These are phyloP conservation scores for Persicaria tinctoria DNA, from an alignment of 148 eudicot species.

Conservation along the genomic window DNA sequence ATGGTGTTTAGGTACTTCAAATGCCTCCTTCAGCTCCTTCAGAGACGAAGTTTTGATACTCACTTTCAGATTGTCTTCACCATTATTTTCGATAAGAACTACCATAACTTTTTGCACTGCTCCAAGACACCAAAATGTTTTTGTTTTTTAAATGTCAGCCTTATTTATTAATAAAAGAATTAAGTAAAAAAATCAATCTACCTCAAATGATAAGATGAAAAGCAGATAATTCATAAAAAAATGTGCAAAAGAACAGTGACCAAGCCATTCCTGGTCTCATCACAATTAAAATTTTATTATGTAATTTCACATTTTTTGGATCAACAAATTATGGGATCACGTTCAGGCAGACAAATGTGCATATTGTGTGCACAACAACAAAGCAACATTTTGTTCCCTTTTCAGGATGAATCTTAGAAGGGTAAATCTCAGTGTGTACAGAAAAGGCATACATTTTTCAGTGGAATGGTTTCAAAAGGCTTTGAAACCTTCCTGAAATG, in stretches of 20 bases:
- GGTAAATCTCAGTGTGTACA: no score
- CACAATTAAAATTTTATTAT: not conserved
- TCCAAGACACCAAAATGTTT: not conserved
- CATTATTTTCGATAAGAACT: constrained; percentile 6
- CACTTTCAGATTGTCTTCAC: not conserved
- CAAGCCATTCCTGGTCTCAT: not conserved
- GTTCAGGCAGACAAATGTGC: not conserved
- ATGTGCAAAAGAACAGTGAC: not conserved
- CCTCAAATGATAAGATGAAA: not conserved
- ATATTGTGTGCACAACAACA: not conserved
- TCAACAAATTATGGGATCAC: not conserved
- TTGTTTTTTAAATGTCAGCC: not conserved
- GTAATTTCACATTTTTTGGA: not conserved
- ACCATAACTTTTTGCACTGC: constrained; percentile 6
- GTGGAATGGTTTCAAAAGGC: not conserved
- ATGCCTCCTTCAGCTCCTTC: not conserved
- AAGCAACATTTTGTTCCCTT: not conserved
- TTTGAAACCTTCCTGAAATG: not conserved
- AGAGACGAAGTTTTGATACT: constrained; percentile 9
- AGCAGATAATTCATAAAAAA: not conserved
- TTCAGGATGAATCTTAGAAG: no score
- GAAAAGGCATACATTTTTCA: not conserved
- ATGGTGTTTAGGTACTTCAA: constrained; percentile 10
- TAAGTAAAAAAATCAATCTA: not conserved
- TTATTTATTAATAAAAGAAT: not conserved